These are phyloP conservation scores for Citrus glauca DNA, from an alignment of 345 rosid species.

Conservation along the genomic window DNA sequence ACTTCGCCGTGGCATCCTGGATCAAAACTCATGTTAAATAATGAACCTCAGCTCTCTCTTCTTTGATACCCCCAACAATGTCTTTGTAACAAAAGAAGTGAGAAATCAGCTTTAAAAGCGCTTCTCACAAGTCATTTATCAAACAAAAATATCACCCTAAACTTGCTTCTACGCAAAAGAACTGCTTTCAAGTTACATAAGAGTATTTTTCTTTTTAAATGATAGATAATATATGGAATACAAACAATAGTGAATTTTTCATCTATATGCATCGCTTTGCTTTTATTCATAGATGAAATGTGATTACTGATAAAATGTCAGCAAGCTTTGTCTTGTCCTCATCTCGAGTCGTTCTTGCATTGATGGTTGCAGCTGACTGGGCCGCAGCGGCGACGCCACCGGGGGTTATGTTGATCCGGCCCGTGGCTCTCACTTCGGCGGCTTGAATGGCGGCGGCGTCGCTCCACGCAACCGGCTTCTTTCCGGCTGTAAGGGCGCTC, in stretches of 20 bases:
- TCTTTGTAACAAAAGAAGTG: not conserved
- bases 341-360: slow-evolving; percentile 37
- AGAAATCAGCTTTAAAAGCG: not conserved
- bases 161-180: not conserved
- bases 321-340: slow-evolving; percentile 66
- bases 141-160: not conserved
- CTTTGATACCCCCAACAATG: not conserved
- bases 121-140: not conserved
- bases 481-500: slow-evolving; percentile 60
- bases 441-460: slow-evolving; percentile 94
- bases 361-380: slow-evolving; percentile 72
- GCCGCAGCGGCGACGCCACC: slow-evolving; percentile 75
- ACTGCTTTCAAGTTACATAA: not conserved
- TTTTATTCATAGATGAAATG: not conserved
- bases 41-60: not conserved
- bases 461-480: slow-evolving; percentile 79
- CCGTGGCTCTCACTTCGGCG: slow-evolving; percentile 82
- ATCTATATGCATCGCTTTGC: not conserved
- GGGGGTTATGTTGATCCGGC: slow-evolving; percentile 52
- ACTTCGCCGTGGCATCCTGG: slow-evolving; percentile 62
- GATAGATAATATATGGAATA: not conserved
- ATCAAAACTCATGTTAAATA: not conserved
- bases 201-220: not conserved
- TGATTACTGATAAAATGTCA: slow-evolving; percentile 53
- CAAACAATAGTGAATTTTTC: not conserved